Base-by-base conservation (phyloP, 2,329 filamentous ascomycete species). In the Rhinocladiella mackenziei region DNA sequence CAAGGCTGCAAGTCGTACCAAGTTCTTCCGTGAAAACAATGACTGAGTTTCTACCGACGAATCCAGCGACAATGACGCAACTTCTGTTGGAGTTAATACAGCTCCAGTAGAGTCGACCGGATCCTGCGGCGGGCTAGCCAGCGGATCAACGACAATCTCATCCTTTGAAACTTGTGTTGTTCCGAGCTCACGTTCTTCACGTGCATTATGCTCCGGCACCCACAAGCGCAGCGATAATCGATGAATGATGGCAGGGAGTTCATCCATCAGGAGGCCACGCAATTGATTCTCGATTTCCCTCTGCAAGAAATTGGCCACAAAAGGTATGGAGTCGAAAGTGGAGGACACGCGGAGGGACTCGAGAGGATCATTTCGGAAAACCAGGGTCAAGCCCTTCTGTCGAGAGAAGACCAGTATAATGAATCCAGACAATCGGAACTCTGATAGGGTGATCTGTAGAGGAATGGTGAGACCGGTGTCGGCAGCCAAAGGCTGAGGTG, bases 301-400 rank as follows among this genome's bases (percentile, higher is more conserved):
- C 62, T 98, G 92, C 44, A 98, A 72, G 65, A 97, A 97, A 65
- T 98, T 89, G 56, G 92, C 84, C 51, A 98, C 92, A 62, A 98
- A 98, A 32, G 92, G 91, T 60, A 98, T 98, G 9, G 91, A 95
- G 70, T 98, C 92, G 66, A 98, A 98, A 32, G 92, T 98, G 56
- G 91, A 97, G 1, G 91, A 97, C 55, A 98, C 92, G 71, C 96
- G 97, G 60, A 98, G 81, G 3, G 91, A 96, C 64, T 98, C 92
- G 50, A 98, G 80, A 3, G 92, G 92, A 63, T 98, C 92, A 76
- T 98, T 97, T 58, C 92, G 84, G 65, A 98, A 98, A 32, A 98
- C 92, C 35, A 98, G 76, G 1, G 92, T 98, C 45, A 98, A 77
- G 14, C 92, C 92, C 64, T 98, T 98, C 69, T 95, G 89, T 63